Percentiles rank a stretch among this genome's conserved stretches.
Evolutionary conservation across 1,139 yeast species (phyloP).

Genomic region (Candida sojae): DNA sequence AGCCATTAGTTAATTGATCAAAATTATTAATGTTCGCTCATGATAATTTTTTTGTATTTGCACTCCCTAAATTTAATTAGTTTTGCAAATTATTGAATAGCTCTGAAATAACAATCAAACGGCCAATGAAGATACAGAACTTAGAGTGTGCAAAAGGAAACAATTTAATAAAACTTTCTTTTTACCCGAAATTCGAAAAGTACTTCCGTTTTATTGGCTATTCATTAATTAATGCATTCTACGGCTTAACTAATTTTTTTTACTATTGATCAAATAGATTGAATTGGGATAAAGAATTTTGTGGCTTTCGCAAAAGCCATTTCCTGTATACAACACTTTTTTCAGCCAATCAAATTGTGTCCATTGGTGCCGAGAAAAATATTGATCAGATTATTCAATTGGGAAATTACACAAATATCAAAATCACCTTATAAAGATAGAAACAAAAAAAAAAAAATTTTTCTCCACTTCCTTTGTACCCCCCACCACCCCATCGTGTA

Average conservation of each 20-base stretch:
- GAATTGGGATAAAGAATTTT: neutral
- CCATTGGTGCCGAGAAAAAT: neutral
- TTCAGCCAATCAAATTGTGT: neutral
- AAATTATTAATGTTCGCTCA: neutral
- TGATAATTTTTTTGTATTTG: neutral
- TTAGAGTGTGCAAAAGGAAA: neutral
- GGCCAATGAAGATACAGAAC: neutral
- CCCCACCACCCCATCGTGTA: neutral
- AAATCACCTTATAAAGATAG: too few species aligned
- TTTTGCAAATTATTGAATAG: neutral
- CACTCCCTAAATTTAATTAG: neutral
- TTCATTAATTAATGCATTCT: neutral
- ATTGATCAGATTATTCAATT: neutral
- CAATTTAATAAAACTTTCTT: neutral
- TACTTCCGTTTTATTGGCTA: neutral
- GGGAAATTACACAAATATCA: neutral
- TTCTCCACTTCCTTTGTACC: too few species aligned
- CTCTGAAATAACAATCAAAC: neutral
- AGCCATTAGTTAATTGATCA: too few species aligned
- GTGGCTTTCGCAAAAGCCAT: neutral
- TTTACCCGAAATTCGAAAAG: neutral
- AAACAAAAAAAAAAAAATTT: too few species aligned
- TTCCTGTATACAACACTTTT: neutral
- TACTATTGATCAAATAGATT: conserved; percentile 1
- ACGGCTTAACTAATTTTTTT: neutral